These are phyloP conservation scores for Plantago elongata DNA, from an alignment of 257 asterid genomes.

Conservation along the genomic window DNA sequence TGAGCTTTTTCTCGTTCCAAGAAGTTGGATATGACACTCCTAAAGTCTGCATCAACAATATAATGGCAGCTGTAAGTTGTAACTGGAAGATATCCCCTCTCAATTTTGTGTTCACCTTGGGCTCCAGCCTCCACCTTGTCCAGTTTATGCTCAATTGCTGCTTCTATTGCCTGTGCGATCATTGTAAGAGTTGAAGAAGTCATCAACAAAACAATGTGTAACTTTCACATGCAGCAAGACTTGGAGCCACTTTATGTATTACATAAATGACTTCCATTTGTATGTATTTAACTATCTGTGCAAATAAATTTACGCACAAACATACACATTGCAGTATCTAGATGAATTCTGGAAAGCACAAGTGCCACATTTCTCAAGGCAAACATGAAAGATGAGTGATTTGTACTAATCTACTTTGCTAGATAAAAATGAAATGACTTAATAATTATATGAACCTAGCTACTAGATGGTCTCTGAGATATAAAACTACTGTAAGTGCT, in stretches of 20 bases:
- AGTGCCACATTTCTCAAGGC: not conserved
- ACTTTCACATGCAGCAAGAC: too few relatives aligned
- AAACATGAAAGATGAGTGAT: not conserved
- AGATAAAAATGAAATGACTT: too few relatives aligned
- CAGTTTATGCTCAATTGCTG: slow-evolving; percentile 87
- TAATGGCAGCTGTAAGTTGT: slow-evolving; percentile 85
- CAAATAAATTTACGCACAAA: not conserved
- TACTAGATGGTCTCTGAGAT: not conserved
- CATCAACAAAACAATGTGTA: not conserved
- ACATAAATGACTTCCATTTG: too few relatives aligned
- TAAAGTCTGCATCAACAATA: slow-evolving; percentile 69
- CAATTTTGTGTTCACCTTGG: slow-evolving; percentile 97
- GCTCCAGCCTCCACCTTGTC: slow-evolving; percentile 95
- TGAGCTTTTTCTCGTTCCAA: slow-evolving; percentile 78
- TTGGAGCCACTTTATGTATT: too few relatives aligned
- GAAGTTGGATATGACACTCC: slow-evolving; percentile 60
- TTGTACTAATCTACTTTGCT: too few relatives aligned
- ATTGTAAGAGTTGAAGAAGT: slow-evolving; percentile 15
- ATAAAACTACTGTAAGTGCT: slow-evolving; percentile 1
- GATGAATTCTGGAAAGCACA: not conserved
- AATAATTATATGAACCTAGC: too few relatives aligned
- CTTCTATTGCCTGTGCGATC: slow-evolving; percentile 79
- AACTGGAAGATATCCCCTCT: slow-evolving; percentile 90
- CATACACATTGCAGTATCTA: not conserved
- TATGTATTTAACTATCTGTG: too few relatives aligned